These are phyloP conservation scores for Lathyrus aphaca DNA, from an alignment of 306 rosid species.

Conservation along the genomic window DNA sequence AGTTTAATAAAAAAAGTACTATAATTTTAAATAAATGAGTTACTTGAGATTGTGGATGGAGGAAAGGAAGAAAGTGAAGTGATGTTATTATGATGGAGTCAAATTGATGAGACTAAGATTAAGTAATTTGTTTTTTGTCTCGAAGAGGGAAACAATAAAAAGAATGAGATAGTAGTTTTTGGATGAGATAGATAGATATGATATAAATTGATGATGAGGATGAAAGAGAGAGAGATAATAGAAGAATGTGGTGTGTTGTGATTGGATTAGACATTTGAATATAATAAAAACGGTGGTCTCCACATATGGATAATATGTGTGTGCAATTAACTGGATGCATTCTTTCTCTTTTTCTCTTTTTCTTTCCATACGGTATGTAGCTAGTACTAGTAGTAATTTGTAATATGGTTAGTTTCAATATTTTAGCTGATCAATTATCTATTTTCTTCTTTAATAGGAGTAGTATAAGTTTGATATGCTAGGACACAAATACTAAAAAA, in stretches of 20 bases:
- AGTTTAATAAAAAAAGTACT: no score
- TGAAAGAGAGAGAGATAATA: background rate
- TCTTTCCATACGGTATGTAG: background rate
- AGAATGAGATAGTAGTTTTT: background rate
- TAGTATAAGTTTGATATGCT: no score
- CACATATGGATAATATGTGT: constrained; percentile 50
- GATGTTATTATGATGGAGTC: constrained; percentile 3
- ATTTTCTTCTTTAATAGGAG: no score
- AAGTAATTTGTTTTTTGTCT: constrained; percentile 25
- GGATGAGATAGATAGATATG: background rate
- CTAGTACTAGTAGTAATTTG: no score
- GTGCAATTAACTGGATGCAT: constrained; percentile 47
- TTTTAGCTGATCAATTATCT: no score
- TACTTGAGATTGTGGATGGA: constrained; percentile 1
- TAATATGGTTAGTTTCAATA: no score
- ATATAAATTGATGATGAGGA: background rate
- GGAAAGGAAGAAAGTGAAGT: constrained; percentile 1
- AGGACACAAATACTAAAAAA: no score
- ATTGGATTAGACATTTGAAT: constrained; percentile 15
- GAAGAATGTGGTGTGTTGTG: background rate
- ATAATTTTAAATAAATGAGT: background rate
- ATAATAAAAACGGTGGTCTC: constrained; percentile 35
- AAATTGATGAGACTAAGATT: background rate
- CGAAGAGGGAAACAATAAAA: constrained; percentile 28
- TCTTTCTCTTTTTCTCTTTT: constrained; percentile 42